phyloP scores from a whole-genome alignment of 345 rosid species.

The Citrus mangshanensis region DNA sequence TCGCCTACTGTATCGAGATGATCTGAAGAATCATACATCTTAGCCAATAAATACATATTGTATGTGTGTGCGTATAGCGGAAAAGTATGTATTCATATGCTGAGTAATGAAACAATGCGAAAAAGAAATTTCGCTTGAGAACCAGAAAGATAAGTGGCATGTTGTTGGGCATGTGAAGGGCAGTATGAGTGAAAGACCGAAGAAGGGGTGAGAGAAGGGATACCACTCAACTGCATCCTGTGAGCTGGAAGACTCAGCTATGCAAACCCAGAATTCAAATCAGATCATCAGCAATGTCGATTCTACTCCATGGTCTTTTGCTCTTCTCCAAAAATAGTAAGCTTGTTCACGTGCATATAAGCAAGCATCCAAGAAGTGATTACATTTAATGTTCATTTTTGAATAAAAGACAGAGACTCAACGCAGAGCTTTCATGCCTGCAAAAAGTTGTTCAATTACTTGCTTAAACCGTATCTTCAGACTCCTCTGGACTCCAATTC shows the following conservation, averaged over 20 bases:
- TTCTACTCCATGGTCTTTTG: slow-evolving; percentile 62
- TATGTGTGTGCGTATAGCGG: too few relatives aligned
- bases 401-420: background rate
- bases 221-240: slow-evolving; percentile 92
- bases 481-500: slow-evolving; percentile 44
- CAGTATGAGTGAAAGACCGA: too few relatives aligned
- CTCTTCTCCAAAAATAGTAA: slow-evolving; percentile 88
- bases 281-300: slow-evolving; percentile 82
- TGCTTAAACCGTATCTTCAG: slow-evolving; percentile 83
- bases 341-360: slow-evolving; percentile 46
- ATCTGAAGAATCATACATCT: too few relatives aligned
- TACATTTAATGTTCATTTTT: background rate
- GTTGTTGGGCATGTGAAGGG: too few relatives aligned
- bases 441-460: slow-evolving; percentile 30
- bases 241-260: slow-evolving; percentile 42
- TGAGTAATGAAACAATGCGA: background rate
- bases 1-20: too few relatives aligned
- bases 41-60: too few relatives aligned
- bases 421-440: too few relatives aligned
- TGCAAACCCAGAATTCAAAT: slow-evolving; percentile 63
- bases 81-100: background rate
- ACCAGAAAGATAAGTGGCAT: too few relatives aligned
- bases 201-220: background rate
- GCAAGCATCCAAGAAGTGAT: background rate
- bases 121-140: background rate